phyloP scores from a whole-genome alignment of 2,329 filamentous ascomycete genomes.

The Aspergillus pseudoterreus region DNA sequence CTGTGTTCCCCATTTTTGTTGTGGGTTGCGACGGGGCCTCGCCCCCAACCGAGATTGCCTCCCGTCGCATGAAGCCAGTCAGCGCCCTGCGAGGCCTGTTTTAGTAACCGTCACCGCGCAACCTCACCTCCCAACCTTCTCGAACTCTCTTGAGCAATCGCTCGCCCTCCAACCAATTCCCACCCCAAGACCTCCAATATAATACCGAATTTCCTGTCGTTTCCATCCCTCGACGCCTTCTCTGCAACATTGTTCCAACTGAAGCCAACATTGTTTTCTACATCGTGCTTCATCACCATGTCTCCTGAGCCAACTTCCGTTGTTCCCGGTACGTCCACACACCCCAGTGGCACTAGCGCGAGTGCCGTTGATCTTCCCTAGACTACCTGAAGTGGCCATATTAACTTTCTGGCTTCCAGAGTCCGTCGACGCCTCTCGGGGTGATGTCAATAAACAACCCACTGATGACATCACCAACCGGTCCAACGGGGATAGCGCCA shows the following conservation, averaged over 20 bases:
- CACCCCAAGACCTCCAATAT: neutral
- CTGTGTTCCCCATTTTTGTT: constrained; percentile 6
- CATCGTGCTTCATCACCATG: constrained; percentile 19
- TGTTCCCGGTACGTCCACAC: neutral
- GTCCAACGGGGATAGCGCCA: constrained; percentile 6
- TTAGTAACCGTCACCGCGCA: constrained; percentile 34
- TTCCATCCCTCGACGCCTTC: constrained; percentile 9
- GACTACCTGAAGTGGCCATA: too few species aligned
- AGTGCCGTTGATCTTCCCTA: neutral
- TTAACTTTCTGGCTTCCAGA: constrained; percentile 13
- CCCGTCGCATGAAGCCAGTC: constrained; percentile 17
- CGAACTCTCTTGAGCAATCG: constrained; percentile 8
- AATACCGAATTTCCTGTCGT: constrained; percentile 10
- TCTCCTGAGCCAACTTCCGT: constrained; percentile 18
- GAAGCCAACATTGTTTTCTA: constrained; percentile 3
- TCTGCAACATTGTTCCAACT: constrained; percentile 1
- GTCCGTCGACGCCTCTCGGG: constrained; percentile 6
- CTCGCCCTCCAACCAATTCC: neutral
- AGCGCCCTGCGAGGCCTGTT: constrained; percentile 19
- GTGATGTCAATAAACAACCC: constrained; percentile 3
- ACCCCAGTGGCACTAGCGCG: too few species aligned
- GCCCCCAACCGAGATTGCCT: constrained; percentile 17
- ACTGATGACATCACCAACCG: constrained; percentile 2
- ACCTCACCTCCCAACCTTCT: constrained; percentile 24
- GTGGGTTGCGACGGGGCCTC: neutral